Evolutionary conservation across 495 filamentous ascomycete genomes (phyloP).

Genomic region (Hypoxylon subgilvum): DNA sequence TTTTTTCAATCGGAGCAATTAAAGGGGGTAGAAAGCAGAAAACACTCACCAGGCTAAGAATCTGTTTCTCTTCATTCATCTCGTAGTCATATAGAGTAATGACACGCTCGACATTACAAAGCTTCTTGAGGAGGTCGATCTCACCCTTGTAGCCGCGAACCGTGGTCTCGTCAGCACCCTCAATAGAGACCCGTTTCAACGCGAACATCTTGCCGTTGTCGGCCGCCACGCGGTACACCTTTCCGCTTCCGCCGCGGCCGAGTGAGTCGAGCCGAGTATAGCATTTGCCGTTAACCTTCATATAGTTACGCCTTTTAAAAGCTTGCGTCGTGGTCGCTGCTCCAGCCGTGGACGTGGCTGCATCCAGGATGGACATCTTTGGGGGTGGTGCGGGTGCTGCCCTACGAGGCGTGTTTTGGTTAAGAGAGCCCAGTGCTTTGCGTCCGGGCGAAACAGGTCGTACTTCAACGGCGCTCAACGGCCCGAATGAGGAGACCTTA

Average conservation of each 20-base stretch:
- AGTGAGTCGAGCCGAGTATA: conserved; percentile 89
- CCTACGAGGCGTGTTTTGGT: conserved; percentile 81
- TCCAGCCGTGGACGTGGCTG: conserved; percentile 84
- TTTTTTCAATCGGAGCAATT: not conserved
- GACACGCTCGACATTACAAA: conserved; percentile 84
- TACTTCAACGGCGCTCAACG: conserved; percentile 41
- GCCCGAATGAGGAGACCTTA: conserved; percentile 58
- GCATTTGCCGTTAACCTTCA: conserved; percentile 87
- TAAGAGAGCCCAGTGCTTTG: conserved; percentile 72
- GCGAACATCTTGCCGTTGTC: conserved; percentile 95
- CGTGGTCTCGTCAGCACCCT: conserved; percentile 82
- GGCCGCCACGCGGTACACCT: conserved; percentile 95
- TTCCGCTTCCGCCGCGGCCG: conserved; percentile 87
- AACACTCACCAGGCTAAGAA: conserved; percentile 74
- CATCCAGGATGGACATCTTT: conserved; percentile 93
- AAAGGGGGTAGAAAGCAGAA: not conserved
- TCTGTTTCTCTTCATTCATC: conserved; percentile 85
- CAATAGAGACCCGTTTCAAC: conserved; percentile 87
- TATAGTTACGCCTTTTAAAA: conserved; percentile 75
- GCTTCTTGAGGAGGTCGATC: conserved; percentile 85
- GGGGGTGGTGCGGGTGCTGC: conserved; percentile 83
- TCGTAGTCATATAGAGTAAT: conserved; percentile 92
- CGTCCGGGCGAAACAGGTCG: conserved; percentile 62
- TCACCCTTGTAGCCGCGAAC: conserved; percentile 94
- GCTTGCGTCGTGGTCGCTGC: conserved; percentile 74